Evolutionary conservation across 179 eudicot genomes (phyloP).

Genomic region (Camellia oleifera): DNA sequence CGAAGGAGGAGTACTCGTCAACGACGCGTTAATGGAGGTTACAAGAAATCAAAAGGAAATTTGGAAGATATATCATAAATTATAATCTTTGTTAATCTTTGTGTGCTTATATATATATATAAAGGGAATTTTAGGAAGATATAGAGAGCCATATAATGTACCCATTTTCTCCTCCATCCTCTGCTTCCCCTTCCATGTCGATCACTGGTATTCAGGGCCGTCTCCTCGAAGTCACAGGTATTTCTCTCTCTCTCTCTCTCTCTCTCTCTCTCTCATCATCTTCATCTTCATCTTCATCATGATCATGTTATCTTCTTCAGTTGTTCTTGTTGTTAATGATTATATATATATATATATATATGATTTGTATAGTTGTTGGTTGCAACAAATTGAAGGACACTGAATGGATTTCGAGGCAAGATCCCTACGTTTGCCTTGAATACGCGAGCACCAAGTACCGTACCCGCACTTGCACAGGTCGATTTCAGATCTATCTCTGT

Average conservation of each 20-base stretch:
- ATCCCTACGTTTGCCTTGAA: constrained; percentile 86
- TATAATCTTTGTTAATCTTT: too few species aligned
- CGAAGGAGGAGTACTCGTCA: too few species aligned
- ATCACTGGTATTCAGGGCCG: constrained; percentile 50
- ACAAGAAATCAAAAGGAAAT: too few species aligned
- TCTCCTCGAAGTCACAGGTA: constrained; percentile 54
- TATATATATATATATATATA: not conserved
- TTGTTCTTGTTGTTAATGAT: not conserved
- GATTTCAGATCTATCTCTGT: not conserved
- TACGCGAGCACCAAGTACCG: constrained; percentile 70
- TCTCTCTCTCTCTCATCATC: too few species aligned
- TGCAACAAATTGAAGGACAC: constrained; percentile 87
- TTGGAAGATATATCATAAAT: too few species aligned
- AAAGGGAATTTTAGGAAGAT: too few species aligned
- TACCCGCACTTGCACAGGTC: constrained; percentile 77
- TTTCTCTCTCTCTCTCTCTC: not conserved
- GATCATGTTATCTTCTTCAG: not conserved
- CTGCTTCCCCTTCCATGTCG: constrained; percentile 27
- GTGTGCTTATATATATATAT: not conserved
- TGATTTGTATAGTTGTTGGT: constrained; percentile 53
- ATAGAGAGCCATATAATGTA: not conserved
- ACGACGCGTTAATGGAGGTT: too few species aligned
- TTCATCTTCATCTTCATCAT: too few species aligned
- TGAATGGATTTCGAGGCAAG: constrained; percentile 95
- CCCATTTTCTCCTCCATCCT: not conserved